Conservation (phyloP, 805 yeast species). For the Lachancea sp. region DNA sequence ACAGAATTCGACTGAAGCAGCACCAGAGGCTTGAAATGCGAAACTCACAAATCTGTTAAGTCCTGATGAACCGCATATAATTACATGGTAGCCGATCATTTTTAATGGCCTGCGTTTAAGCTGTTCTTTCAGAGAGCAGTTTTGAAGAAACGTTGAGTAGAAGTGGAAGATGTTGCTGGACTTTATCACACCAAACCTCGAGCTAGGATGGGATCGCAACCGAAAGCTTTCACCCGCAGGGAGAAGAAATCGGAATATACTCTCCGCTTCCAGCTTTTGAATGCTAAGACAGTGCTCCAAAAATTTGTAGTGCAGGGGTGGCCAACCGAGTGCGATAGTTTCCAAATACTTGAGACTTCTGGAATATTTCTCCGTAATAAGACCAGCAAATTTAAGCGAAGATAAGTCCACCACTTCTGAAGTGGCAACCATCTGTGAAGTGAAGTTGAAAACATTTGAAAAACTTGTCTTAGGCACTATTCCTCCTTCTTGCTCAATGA, state of each 20-base stretch:
- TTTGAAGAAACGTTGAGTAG: constrained; percentile 35
- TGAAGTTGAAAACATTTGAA: constrained; percentile 21
- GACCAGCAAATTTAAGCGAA: constrained; percentile 51
- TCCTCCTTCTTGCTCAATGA: constrained; percentile 43
- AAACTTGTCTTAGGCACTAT: constrained; percentile 34
- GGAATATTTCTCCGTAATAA: constrained; percentile 50
- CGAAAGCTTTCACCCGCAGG: constrained; percentile 65
- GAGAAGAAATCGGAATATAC: constrained; percentile 51
- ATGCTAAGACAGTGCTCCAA: constrained; percentile 43
- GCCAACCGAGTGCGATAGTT: constrained; percentile 80
- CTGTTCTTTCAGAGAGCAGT: constrained; percentile 36
- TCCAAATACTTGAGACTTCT: constrained; percentile 75
- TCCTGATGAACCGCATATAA: constrained; percentile 33
- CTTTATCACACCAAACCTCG: constrained; percentile 31
- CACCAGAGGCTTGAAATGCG: constrained; percentile 23
- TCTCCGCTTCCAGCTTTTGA: constrained; percentile 9
- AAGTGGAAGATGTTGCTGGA: constrained; percentile 45
- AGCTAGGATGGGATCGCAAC: constrained; percentile 21
- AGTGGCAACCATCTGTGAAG: background rate
- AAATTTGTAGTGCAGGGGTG: constrained; percentile 57
- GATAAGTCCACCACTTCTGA: constrained; percentile 7
- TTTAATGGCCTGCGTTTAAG: constrained; percentile 16
- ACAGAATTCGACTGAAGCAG: constrained; percentile 2
- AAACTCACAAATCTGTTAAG: constrained; percentile 25
- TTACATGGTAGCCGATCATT: constrained; percentile 31